These are phyloP conservation scores for Daldinia loculata DNA, from an alignment of 495 filamentous ascomycete species.

Conservation along the genomic window DNA sequence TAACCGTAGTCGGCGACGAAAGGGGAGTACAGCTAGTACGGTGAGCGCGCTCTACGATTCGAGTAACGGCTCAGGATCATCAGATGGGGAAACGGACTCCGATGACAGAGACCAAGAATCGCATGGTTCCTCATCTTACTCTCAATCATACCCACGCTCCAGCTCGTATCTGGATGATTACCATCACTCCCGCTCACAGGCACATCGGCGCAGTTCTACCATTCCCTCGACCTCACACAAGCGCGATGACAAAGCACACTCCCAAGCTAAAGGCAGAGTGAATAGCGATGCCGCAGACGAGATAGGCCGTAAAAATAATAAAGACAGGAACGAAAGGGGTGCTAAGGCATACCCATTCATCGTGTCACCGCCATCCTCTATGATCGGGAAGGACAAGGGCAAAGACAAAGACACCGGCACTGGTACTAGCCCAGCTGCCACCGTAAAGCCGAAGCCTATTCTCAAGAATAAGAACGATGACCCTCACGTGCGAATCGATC, in stretches of 20 bases:
- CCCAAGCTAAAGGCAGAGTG: neutral
- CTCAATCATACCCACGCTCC: slow-evolving; percentile 35
- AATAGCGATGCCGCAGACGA: slow-evolving; percentile 18
- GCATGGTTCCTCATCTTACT: slow-evolving; percentile 25
- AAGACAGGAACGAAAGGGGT: slow-evolving; percentile 34
- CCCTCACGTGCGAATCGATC: slow-evolving; percentile 55
- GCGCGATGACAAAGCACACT: slow-evolving; percentile 6
- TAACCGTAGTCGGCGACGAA: slow-evolving; percentile 20
- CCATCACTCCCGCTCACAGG: slow-evolving; percentile 17
- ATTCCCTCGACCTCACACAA: slow-evolving; percentile 18
- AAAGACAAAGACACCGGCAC: slow-evolving; percentile 22
- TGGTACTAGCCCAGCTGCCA: slow-evolving; percentile 49
- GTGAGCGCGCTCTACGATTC: slow-evolving; percentile 44
- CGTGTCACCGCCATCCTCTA: slow-evolving; percentile 51
- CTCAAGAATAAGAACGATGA: slow-evolving; percentile 61
- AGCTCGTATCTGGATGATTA: slow-evolving; percentile 18
- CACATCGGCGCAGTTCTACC: slow-evolving; percentile 32
- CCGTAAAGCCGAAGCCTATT: slow-evolving; percentile 57
- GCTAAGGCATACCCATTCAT: slow-evolving; percentile 51
- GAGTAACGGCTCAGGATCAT: slow-evolving; percentile 28
- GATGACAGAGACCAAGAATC: slow-evolving; percentile 15
- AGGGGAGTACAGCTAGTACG: slow-evolving; percentile 34
- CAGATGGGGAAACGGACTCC: slow-evolving; percentile 1
- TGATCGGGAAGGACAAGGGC: slow-evolving; percentile 37
- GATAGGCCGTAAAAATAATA: neutral